Base-by-base conservation (phyloP, 2,329 filamentous ascomycete species). In the Myriosclerotinia curreyana region DNA sequence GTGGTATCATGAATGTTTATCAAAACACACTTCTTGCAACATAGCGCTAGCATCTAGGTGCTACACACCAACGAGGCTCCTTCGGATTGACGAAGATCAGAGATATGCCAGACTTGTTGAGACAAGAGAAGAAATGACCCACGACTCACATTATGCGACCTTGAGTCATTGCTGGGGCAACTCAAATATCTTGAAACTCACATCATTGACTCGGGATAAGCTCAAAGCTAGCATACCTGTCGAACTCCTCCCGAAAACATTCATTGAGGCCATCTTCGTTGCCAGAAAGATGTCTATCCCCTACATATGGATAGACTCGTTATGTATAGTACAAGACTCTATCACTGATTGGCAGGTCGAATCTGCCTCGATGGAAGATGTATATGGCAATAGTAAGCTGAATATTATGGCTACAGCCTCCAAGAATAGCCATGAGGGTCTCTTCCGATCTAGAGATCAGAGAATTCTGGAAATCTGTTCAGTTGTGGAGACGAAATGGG, bases 281-380 rank as follows among this genome's bases (percentile, higher is more conserved):
- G 20, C 44, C 28, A 60, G 56, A 25, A 34, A 34, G 4, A n/a
- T 56, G 2, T 22, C 25, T 17, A 46, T 34, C 17, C 11, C 54
- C 17, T 56, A 46, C 25, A n/a, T 46, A 17, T 56, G 54, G 54
- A 56, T 56, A 44, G 53, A 56, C 17, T 56, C 53, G 22, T 25
- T 63, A 5, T 64, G 62, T 42, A 64, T 52, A n/a, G 12, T 60
- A 5, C 62, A 64, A 11, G 44, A 64, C 55, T 64, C 62, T 40
- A 12, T 15, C 2, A n/a, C 25, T 20, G 62, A 64, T 12, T 64
- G 62, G 54, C 52, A 60, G 9, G 9, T 17, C 6, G 62, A 64
- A 36, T 58, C 42, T 17, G 36, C 15, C 36, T 40, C 8, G 5
- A 64, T 65, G 50, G 46, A 40, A 25, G 12, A 46, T 51, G 38